These are phyloP conservation scores for Rhododendron griersonianum DNA, from an alignment of 148 eudicot genomes.

Conservation along the genomic window DNA sequence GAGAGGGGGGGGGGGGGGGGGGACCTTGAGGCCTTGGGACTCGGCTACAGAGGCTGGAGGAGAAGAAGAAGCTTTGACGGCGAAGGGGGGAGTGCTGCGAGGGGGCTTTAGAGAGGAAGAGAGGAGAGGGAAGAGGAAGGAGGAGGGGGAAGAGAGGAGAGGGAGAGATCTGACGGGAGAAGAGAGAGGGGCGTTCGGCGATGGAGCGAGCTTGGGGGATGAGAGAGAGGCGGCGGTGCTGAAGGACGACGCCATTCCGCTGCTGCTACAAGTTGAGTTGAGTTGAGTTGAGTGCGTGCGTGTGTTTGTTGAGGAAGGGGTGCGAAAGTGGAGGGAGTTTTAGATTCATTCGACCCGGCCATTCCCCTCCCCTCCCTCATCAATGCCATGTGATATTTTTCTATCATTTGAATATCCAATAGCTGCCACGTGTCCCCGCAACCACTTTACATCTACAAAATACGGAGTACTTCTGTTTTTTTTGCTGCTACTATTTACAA, in stretches of 20 bases:
- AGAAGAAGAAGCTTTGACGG: constrained; percentile 51
- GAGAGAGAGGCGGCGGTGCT: constrained; percentile 9
- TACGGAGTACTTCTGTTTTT: no score
- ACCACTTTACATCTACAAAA: no score
- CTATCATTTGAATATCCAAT: no score
- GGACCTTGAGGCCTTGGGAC: constrained; percentile 49
- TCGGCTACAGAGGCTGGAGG: constrained; percentile 30
- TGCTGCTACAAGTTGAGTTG: not conserved
- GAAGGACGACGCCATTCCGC: constrained; percentile 29
- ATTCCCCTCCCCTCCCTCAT: no score
- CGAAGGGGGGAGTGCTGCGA: constrained; percentile 6
- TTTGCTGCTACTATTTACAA: no score
- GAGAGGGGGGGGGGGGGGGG: not conserved
- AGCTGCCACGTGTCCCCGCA: not conserved
- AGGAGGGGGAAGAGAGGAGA: constrained; percentile 11
- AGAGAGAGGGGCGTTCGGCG: constrained; percentile 10
- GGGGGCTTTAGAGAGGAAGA: constrained; percentile 3
- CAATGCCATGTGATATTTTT: not conserved
- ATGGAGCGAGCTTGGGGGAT: constrained; percentile 14
- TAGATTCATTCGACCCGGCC: no score
- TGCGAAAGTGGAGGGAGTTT: not conserved
- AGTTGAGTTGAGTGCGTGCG: not conserved
- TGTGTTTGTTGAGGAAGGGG: not conserved
- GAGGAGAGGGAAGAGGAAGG: not conserved
- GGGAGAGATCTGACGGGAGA: constrained; percentile 16